Evolutionary conservation across 192 early-diverging fungal genomes (phyloP).

Genomic region (Gaertneriomyces sp.): DNA sequence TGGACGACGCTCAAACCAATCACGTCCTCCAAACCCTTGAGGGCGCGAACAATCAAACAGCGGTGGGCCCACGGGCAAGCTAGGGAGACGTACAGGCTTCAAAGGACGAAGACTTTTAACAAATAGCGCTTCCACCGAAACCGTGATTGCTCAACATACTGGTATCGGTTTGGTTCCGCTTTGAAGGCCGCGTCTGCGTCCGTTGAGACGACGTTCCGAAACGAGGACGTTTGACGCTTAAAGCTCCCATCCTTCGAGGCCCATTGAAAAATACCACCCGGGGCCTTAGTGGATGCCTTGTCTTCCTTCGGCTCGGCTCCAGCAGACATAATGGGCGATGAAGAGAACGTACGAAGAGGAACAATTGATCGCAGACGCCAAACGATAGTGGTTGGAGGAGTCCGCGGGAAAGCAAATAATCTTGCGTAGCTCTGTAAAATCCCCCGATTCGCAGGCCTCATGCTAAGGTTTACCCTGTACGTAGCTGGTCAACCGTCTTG

Average conservation of each 20-base stretch:
- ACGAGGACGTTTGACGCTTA: slow-evolving; percentile 41
- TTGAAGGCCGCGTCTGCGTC: slow-evolving; percentile 60
- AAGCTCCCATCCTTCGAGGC: slow-evolving; percentile 25
- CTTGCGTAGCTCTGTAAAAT: no score
- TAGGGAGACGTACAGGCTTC: slow-evolving; percentile 19
- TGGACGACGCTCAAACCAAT: slow-evolving; percentile 86
- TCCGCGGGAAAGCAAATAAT: no score
- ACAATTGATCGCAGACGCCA: no score
- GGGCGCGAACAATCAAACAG: slow-evolving; percentile 74
- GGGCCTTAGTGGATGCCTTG: no score
- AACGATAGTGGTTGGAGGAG: no score
- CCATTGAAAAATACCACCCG: slow-evolving; percentile 3
- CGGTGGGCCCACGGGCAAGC: slow-evolving; percentile 78
- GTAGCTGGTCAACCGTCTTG: no score
- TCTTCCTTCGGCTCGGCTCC: no score
- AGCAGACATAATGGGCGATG: no score
- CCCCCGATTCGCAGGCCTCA: no score
- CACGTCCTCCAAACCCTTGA: slow-evolving; percentile 84
- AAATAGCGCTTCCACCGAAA: slow-evolving; percentile 51
- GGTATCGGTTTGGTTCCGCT: slow-evolving; percentile 77
- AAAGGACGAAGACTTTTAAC: slow-evolving; percentile 1
- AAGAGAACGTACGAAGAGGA: no score
- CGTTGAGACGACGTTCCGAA: slow-evolving; percentile 32
- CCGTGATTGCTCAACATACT: slow-evolving; percentile 11
- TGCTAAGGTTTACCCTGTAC: no score